Evolutionary conservation across 202 grass and related monocot genomes (phyloP).

Genomic region (Zizania palustris): DNA sequence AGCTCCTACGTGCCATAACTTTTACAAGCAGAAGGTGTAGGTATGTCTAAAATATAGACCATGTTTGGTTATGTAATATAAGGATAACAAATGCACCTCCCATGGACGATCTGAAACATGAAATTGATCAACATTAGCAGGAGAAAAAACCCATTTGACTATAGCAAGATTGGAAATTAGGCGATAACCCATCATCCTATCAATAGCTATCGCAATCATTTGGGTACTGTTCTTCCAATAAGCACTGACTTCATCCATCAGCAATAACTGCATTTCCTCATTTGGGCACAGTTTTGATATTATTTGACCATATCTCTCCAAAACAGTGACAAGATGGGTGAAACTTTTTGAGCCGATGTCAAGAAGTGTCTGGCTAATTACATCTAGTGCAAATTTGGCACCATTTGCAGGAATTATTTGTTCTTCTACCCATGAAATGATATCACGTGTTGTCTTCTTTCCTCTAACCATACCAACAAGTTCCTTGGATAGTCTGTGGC

Average conservation of each 20-base stretch:
- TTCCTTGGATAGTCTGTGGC: conserved; percentile 73
- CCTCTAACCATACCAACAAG: conserved; percentile 74
- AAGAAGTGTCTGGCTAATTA: conserved; percentile 86
- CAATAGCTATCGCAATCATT: conserved; percentile 94
- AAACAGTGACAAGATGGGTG: conserved; percentile 93
- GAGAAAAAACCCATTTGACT: conserved; percentile 92
- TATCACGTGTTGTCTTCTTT: conserved; percentile 70
- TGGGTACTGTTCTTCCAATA: conserved; percentile 98
- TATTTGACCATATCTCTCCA: conserved; percentile 92
- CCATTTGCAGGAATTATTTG: conserved; percentile 74
- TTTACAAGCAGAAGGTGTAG: conserved; percentile 15
- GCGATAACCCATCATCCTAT: conserved; percentile 98
- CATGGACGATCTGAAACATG: conserved; percentile 97
- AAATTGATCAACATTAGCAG: conserved; percentile 77
- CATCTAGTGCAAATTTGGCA: conserved; percentile 75
- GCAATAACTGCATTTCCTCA: conserved; percentile 78
- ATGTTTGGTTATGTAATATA: not conserved
- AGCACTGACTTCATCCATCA: conserved; percentile 83
- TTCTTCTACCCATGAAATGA: conserved; percentile 85
- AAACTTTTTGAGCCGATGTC: conserved; percentile 99
- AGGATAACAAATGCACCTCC: conserved; percentile 66
- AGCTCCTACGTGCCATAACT: not conserved
- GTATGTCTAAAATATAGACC: conserved; percentile 18
- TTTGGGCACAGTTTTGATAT: conserved; percentile 68
- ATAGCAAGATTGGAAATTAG: conserved; percentile 90